Conservation (phyloP, 352 stramenopile species). For the Phytophthora multivora region DNA sequence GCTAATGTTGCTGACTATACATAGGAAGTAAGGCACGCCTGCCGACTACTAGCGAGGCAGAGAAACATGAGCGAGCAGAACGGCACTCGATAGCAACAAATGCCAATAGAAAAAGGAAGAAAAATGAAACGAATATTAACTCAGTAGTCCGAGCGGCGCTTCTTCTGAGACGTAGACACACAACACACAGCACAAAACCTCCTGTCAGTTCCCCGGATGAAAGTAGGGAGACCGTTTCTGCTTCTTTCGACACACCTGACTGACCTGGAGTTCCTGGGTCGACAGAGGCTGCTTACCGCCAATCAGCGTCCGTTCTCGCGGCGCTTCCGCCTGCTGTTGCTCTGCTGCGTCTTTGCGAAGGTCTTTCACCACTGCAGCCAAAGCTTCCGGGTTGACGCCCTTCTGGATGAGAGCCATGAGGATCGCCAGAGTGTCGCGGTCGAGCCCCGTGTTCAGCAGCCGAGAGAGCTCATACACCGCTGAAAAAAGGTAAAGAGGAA, state of each 20-base stretch:
- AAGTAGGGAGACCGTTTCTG: slow-evolving; percentile 8
- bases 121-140: slow-evolving; percentile 23
- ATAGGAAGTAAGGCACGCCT: slow-evolving; percentile 16
- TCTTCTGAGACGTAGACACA: slow-evolving; percentile 48
- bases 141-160: slow-evolving; percentile 61
- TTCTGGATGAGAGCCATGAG: slow-evolving; percentile 89
- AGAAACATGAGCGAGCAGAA: too few relatives aligned
- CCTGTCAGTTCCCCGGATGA: not conserved
- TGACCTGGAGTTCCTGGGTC: slow-evolving; percentile 64
- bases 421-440: slow-evolving; percentile 88
- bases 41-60: slow-evolving; percentile 22
- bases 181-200: slow-evolving; percentile 14
- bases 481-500: slow-evolving; percentile 16
- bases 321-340: slow-evolving; percentile 22
- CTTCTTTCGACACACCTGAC: slow-evolving; percentile 62
- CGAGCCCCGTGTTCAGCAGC: slow-evolving; percentile 90
- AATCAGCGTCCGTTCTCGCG: slow-evolving; percentile 41
- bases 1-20: slow-evolving; percentile 35
- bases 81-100: slow-evolving; percentile 13
- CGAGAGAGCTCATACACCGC: slow-evolving; percentile 91
- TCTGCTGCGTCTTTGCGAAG: slow-evolving; percentile 73
- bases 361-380: slow-evolving; percentile 90
- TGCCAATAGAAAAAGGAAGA: slow-evolving; percentile 33
- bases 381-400: slow-evolving; percentile 89
- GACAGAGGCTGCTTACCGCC: slow-evolving; percentile 54